Evolutionary conservation across 805 yeast genomes (phyloP), one percentile per base, ranked within the genome.

Genomic region (Ogataea neopini): DNA sequence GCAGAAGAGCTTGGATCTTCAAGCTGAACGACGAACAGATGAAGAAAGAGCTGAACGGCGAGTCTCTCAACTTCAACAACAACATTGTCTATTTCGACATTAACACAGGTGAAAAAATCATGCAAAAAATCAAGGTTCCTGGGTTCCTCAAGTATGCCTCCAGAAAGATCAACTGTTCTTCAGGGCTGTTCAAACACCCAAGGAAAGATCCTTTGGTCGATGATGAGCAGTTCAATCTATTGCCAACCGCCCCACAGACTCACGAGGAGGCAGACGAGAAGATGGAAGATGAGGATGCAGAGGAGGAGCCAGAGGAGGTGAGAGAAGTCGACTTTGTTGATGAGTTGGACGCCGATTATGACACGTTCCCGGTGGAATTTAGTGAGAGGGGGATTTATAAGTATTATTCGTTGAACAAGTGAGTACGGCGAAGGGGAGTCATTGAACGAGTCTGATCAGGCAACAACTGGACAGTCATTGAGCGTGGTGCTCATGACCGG

Each of bases 1-100:
- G 96, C 4, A 73, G 96, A 51, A 74, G 97, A 51, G 83, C 88
- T 10, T 89, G 96, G 96, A 63, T 89, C 14, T 84, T 81, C 64
- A 79, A 76, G 59, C 66, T 71, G 14, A 51, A 53, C 10, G 55
- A 56, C 10, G 54, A 47, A 26, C 63, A 62, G 43, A 44, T 58
- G 29, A 40, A 43, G 25, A 52, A 57, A 38, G 59, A 59, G 26
- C 34, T 58, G 33, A 53, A 52, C 28, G 61, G 62, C 11, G 50
- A 61, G 38, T 53, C 59, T 4, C 40, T 54, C 20, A 62, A 59
- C 45, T 62, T 60, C 52, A 59, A 66, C 47, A 65, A 64, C 48
- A 69, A 63, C 53, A 64, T 81, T 43, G 73, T 81, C 3, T 78
- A 73, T 58, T 85, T 81, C 57, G 89, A 85, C 66, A 68, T 79